Conservation (phyloP, 495 filamentous ascomycete species). For the Aspergillus sclerotiicarbonarius region DNA sequence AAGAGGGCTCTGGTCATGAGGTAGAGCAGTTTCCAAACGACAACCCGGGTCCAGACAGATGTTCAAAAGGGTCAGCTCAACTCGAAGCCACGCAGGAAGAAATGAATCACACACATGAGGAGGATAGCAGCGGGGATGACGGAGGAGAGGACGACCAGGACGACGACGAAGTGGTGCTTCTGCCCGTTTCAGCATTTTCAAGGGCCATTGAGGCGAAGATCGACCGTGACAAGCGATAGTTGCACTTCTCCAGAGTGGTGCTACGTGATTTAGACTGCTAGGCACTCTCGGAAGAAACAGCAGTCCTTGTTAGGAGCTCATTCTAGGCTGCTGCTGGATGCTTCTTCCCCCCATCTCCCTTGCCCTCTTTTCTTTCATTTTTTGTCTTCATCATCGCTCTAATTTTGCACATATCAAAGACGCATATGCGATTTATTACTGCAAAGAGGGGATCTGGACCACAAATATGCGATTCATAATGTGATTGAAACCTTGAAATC, state of each 20-base stretch:
- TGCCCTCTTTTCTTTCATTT: not conserved
- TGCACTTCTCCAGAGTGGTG: not conserved
- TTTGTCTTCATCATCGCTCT: not conserved
- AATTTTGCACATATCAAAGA: not conserved
- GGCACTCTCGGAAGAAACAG: too few relatives aligned
- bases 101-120: not conserved
- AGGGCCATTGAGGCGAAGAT: not conserved
- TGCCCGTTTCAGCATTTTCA: slow-evolving; percentile 5
- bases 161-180: slow-evolving; percentile 19
- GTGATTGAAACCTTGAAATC: not conserved
- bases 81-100: not conserved
- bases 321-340: too few relatives aligned
- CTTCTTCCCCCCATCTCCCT: not conserved
- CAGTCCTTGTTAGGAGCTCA: too few relatives aligned
- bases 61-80: not conserved
- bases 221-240: not conserved
- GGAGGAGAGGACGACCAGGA: slow-evolving; percentile 3
- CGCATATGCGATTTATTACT: not conserved
- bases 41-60: not conserved
- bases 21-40: not conserved
- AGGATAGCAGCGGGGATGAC: not conserved
- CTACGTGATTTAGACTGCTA: too few relatives aligned
- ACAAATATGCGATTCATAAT: not conserved
- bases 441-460: not conserved
- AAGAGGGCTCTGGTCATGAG: not conserved